Evolutionary conservation across 1,284 basidiomycete genomes (phyloP).

Genomic region (Cutaneotrichosporon sp.): DNA sequence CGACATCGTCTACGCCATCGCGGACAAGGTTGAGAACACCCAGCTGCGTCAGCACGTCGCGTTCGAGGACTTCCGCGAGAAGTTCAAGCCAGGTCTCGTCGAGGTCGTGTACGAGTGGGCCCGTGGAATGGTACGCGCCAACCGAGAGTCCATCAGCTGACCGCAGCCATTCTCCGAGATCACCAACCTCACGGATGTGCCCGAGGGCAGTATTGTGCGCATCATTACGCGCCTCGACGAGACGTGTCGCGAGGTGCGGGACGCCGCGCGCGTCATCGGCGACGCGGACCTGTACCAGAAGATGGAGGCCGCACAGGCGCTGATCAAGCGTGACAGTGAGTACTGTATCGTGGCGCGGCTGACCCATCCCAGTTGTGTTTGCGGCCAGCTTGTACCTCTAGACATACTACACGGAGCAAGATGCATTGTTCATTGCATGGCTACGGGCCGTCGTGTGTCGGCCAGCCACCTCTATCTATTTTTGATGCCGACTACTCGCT

Average conservation of each 20-base stretch:
- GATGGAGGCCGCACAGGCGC: conserved; percentile 92
- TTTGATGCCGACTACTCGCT: neutral
- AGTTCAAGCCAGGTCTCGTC: conserved; percentile 83
- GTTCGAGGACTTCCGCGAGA: conserved; percentile 70
- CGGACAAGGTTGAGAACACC: conserved; percentile 76
- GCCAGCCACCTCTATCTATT: neutral
- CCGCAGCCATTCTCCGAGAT: conserved; percentile 91
- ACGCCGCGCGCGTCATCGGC: conserved; percentile 96
- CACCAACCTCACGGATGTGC: conserved; percentile 86
- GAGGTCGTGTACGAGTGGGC: conserved; percentile 99
- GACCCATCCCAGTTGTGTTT: conserved; percentile 67
- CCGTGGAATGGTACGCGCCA: conserved; percentile 96
- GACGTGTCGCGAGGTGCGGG: conserved; percentile 93
- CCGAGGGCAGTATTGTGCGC: conserved; percentile 95
- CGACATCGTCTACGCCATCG: conserved; percentile 74
- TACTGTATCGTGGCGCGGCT: neutral
- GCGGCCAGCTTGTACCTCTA: conserved; percentile 83
- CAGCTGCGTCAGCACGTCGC: conserved; percentile 78
- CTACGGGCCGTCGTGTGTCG: neutral
- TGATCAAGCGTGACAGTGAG: conserved; percentile 93
- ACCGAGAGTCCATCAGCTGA: conserved; percentile 35
- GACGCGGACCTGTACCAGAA: conserved; percentile 94
- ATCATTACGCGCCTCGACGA: conserved; percentile 96
- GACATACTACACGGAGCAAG: conserved; percentile 4
- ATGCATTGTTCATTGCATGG: conserved; percentile 1